Conservation (phyloP, 1,139 yeast genomes). For the Pichia kudriavzevii region DNA sequence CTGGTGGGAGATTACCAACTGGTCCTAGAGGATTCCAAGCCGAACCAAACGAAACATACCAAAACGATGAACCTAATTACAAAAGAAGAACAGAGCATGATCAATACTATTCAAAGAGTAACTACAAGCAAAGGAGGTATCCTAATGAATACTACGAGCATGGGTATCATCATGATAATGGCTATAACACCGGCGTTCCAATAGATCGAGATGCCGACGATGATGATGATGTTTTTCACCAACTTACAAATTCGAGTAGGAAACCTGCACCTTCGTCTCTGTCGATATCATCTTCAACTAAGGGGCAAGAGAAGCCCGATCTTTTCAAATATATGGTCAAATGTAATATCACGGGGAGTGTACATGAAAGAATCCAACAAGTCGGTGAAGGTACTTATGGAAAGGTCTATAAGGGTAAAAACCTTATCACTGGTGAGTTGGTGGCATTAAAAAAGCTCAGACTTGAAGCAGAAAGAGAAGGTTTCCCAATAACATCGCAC, state of each 20-base stretch:
- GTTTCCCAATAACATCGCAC: conserved; percentile 92
- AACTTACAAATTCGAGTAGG: neutral
- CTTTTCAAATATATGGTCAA: conserved; percentile 22
- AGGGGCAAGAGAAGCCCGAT: neutral
- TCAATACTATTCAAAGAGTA: conserved; percentile 1
- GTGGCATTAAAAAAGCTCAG: conserved; percentile 83
- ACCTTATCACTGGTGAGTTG: conserved; percentile 55
- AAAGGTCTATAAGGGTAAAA: conserved; percentile 51
- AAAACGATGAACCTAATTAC: no score
- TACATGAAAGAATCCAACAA: conserved; percentile 29
- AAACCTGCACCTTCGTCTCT: neutral
- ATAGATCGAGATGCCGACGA: conserved; percentile 9
- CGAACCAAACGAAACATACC: no score
- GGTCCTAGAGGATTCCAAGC: conserved; percentile 17
- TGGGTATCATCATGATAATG: neutral
- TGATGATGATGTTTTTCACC: conserved; percentile 11
- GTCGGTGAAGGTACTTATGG: conserved; percentile 40
- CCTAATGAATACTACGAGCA: neutral
- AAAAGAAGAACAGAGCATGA: no score
- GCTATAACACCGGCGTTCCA: neutral
- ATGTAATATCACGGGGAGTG: conserved; percentile 16
- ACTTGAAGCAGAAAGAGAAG: conserved; percentile 83
- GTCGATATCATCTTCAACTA: neutral
- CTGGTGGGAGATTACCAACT: conserved; percentile 14
- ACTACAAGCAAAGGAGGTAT: neutral